Conservation (phyloP, 495 filamentous ascomycete genomes). For the Podospora pseudoanserina region DNA sequence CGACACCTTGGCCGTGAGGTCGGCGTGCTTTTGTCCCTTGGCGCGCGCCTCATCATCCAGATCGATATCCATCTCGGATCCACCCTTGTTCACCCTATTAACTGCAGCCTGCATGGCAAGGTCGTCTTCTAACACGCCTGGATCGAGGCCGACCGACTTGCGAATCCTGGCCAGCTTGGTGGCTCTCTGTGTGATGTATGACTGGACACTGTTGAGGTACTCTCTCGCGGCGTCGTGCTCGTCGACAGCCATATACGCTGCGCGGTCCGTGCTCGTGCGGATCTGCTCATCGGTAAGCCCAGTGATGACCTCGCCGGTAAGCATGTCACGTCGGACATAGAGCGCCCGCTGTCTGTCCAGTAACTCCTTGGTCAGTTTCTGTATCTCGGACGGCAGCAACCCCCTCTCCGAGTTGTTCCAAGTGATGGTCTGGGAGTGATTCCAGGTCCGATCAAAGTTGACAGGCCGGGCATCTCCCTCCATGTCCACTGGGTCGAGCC, state of each 20-base stretch:
- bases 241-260: conserved; percentile 55
- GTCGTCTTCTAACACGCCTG: conserved; percentile 24
- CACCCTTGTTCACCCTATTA: conserved; percentile 10
- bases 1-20: conserved; percentile 79
- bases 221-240: conserved; percentile 79
- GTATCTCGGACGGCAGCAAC: conserved; percentile 71
- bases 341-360: conserved; percentile 63
- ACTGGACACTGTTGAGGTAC: conserved; percentile 73
- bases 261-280: conserved; percentile 40
- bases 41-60: conserved; percentile 6
- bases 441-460: conserved; percentile 88
- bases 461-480: conserved; percentile 91
- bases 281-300: conserved; percentile 61
- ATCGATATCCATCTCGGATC: conserved; percentile 14
- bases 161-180: conserved; percentile 50
- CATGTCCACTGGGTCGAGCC: conserved; percentile 95
- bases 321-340: conserved; percentile 55
- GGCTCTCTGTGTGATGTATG: conserved; percentile 56
- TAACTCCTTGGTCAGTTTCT: conserved; percentile 57
- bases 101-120: conserved; percentile 14
- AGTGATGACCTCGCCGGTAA: conserved; percentile 47
- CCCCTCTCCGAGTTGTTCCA: conserved; percentile 71
- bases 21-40: conserved; percentile 38
- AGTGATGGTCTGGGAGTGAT: conserved; percentile 73
- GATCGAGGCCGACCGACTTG: conserved; percentile 39